Conservation (phyloP, 768 basidiomycete genomes). For the Tylopilus plumbeoviolaceoides region DNA sequence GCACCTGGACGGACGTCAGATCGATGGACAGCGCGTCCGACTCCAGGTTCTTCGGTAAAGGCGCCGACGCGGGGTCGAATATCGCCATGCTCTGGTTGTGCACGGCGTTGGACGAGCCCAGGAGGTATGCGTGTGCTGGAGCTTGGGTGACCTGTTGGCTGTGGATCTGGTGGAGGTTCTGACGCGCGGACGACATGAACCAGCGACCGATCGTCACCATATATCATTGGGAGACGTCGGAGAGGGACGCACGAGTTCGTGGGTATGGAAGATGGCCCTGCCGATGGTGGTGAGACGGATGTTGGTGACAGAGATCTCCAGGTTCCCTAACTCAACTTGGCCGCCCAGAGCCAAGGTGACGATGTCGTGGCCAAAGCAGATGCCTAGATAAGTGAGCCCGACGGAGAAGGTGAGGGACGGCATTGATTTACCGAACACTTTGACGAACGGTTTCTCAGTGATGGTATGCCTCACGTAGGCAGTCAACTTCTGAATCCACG, state of each 20-base stretch:
- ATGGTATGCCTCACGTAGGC: slow-evolving; percentile 52
- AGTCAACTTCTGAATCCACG: slow-evolving; percentile 73
- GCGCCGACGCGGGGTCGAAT: no score
- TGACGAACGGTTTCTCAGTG: slow-evolving; percentile 50
- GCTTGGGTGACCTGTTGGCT: background rate
- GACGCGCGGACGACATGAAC: no score
- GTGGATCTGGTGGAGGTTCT: background rate
- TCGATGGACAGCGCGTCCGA: no score
- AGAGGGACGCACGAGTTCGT: background rate
- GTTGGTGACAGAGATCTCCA: background rate
- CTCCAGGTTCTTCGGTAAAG: no score
- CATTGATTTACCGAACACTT: slow-evolving; percentile 58
- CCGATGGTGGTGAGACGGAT: background rate
- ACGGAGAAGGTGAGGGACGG: background rate
- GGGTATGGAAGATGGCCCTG: background rate
- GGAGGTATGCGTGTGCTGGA: no score
- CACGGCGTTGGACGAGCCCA: no score
- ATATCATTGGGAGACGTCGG: background rate
- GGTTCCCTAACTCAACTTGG: slow-evolving; percentile 36
- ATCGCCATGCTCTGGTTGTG: no score
- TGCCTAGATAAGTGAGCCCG: slow-evolving; percentile 42
- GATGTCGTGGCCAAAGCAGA: slow-evolving; percentile 92
- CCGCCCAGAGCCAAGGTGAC: slow-evolving; percentile 68
- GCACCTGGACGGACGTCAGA: no score
- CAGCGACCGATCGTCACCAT: no score